Evolutionary conservation across 1,284 basidiomycete genomes (phyloP).

Genomic region (Phellinidium pouzarii): DNA sequence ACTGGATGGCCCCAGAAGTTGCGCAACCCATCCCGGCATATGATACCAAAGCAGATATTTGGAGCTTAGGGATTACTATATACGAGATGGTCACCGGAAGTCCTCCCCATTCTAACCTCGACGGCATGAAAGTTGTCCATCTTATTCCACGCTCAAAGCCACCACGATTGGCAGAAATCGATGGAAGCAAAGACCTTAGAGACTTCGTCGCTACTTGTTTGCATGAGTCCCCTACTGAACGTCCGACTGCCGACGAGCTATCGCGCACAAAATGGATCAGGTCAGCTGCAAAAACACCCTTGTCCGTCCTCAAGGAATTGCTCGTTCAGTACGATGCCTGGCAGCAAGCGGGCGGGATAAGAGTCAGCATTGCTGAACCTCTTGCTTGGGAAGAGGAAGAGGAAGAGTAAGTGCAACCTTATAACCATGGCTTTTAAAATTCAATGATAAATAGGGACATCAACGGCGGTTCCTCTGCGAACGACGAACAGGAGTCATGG

Average conservation of each 20-base stretch:
- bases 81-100: conserved; percentile 95
- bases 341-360: conserved; percentile 74
- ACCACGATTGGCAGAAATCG: conserved; percentile 72
- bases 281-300: conserved; percentile 58
- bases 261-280: conserved; percentile 93
- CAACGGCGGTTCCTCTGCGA: not conserved
- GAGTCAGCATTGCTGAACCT: conserved; percentile 72
- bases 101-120: conserved; percentile 80
- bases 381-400: conserved; percentile 67
- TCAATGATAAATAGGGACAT: not conserved
- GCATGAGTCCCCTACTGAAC: conserved; percentile 77
- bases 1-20: conserved; percentile 99
- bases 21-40: conserved; percentile 84
- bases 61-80: conserved; percentile 92
- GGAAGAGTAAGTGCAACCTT: conserved; percentile 36
- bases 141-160: conserved; percentile 87
- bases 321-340: conserved; percentile 70
- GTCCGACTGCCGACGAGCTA: conserved; percentile 86
- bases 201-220: conserved; percentile 88
- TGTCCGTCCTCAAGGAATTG: conserved; percentile 78
- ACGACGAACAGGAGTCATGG: conserved; percentile 54
- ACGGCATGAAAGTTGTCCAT: conserved; percentile 84
- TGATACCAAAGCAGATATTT: conserved; percentile 94
- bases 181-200: conserved; percentile 78
- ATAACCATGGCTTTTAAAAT: not conserved